Conservation (phyloP, 441 rosid species). For the Pelargonium myrrhifolium region DNA sequence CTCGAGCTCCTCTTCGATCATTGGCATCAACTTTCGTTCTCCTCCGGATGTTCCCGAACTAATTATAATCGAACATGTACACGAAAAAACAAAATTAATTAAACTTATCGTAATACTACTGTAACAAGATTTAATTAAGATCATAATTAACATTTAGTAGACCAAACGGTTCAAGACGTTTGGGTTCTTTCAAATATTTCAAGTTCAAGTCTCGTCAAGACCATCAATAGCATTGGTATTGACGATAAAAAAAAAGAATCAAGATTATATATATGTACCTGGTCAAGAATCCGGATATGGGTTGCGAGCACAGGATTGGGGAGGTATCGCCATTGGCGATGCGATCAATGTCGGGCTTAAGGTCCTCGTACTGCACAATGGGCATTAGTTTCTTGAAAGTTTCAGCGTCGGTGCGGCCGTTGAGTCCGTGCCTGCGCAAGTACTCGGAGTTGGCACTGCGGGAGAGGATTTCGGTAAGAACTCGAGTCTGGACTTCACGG, state of each 20-base stretch:
- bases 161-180: too few relatives aligned
- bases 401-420: conserved; percentile 25
- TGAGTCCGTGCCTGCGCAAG: conserved; percentile 28
- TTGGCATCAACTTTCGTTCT: conserved; percentile 51
- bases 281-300: conserved; percentile 39
- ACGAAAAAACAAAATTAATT: too few relatives aligned
- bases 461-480: conserved; percentile 32
- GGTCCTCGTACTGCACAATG: conserved; percentile 31
- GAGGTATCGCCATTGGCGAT: conserved; percentile 37
- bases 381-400: conserved; percentile 30
- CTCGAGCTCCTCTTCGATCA: conserved; percentile 35
- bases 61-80: conserved; percentile 7
- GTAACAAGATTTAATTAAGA: too few relatives aligned
- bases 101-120: too few relatives aligned
- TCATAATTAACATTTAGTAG: too few relatives aligned
- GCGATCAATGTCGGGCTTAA: conserved; percentile 30
- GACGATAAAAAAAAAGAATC: not conserved
- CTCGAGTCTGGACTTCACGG: conserved; percentile 26
- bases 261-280: conserved; percentile 18
- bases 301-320: conserved; percentile 32
- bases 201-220: too few relatives aligned
- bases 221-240: too few relatives aligned
- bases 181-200: too few relatives aligned
- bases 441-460: conserved; percentile 31
- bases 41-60: conserved; percentile 56